phyloP scores from a whole-genome alignment of 768 basidiomycete species.

The Filobasidium floriforme region DNA sequence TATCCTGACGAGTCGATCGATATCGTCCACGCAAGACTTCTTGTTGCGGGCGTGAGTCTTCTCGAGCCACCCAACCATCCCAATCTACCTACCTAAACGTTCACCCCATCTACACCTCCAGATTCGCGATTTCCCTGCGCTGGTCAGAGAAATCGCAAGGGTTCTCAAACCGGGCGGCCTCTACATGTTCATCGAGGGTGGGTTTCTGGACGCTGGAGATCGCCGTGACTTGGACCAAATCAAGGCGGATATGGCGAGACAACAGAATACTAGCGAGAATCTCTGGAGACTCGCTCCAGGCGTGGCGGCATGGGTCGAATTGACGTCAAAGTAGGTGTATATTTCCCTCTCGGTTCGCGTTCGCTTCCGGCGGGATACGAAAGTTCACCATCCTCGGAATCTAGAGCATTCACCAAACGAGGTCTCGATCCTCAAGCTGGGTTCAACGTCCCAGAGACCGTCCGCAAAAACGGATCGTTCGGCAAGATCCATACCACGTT shows the following conservation, averaged over 20 bases:
- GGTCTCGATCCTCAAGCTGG: not conserved
- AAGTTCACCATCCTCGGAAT: not conserved
- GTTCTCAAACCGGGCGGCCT: slow-evolving; percentile 2
- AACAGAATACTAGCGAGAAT: not conserved
- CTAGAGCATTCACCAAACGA: not conserved
- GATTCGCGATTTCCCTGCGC: not conserved
- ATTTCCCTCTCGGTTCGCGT: not conserved
- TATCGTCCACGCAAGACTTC: not conserved
- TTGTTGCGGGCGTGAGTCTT: not conserved
- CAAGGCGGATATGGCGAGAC: slow-evolving; percentile 1
- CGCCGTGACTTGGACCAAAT: not conserved
- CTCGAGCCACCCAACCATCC: not conserved
- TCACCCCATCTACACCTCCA: not conserved
- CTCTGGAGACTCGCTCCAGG: not conserved
- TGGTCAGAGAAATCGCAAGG: not conserved
- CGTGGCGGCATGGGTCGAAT: not conserved
- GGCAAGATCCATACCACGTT: not conserved
- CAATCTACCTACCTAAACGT: not conserved
- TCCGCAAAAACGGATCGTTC: not conserved
- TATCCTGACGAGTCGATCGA: not conserved
- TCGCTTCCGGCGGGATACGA: not conserved
- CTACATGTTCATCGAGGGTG: slow-evolving; percentile 1
- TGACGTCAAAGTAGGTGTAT: not conserved
- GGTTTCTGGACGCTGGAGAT: not conserved
- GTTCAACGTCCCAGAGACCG: not conserved